A percentile compares a stretch with the other conserved stretches of the same genome.
Conservation (phyloP, 345 rosid species). For the Arabis hirsuta region DNA sequence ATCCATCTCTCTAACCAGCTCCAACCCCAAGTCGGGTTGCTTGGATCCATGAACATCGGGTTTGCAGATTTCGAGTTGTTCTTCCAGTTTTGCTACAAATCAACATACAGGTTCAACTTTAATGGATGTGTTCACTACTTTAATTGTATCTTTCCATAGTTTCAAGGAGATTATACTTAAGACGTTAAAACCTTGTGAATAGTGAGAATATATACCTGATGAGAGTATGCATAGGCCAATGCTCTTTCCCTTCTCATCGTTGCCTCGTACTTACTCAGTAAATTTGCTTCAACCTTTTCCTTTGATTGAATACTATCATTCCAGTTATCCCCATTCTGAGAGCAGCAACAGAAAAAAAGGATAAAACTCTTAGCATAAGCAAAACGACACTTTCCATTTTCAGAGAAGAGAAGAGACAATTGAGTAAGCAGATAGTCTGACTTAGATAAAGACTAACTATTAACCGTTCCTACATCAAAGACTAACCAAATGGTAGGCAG, state of each 20-base stretch:
- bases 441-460: too few species aligned
- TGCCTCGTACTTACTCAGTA: constrained; percentile 90
- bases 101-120: background rate
- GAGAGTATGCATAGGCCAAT: constrained; percentile 85
- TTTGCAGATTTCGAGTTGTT: constrained; percentile 61
- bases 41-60: constrained; percentile 81
- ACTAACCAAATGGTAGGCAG: constrained; percentile 6
- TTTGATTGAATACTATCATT: constrained; percentile 89
- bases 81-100: constrained; percentile 80
- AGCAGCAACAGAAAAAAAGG: constrained; percentile 23
- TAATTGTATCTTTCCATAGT: background rate
- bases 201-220: constrained; percentile 61
- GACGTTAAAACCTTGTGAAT: too few species aligned
- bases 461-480: background rate
- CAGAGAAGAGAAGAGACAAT: constrained; percentile 9
- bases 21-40: constrained; percentile 97
- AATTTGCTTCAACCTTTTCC: constrained; percentile 82
- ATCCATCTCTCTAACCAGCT: constrained; percentile 99
- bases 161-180: too few species aligned
- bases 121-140: background rate
- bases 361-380: constrained; percentile 14
- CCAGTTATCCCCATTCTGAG: constrained; percentile 92
- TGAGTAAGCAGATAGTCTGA: background rate
- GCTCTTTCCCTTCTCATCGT: constrained; percentile 93
- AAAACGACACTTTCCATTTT: background rate